phyloP scores from a whole-genome alignment of 148 eudicot species.

The Rhododendron griersonianum region DNA sequence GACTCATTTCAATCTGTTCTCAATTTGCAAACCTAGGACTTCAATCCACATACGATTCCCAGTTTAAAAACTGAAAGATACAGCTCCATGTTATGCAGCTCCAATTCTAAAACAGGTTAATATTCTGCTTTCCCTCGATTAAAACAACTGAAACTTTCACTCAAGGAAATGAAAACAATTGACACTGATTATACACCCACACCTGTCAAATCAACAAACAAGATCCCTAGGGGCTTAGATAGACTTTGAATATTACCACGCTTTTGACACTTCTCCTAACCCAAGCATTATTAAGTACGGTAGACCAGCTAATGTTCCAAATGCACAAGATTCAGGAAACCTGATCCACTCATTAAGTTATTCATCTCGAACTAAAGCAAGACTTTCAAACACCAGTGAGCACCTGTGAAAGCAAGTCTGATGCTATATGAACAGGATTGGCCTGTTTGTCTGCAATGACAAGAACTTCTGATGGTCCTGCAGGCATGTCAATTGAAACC shows the following conservation, averaged over 20 bases:
- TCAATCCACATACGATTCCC: not conserved
- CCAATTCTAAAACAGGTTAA: not conserved
- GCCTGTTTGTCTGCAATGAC: slow-evolving; percentile 94
- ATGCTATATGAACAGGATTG: slow-evolving; percentile 86
- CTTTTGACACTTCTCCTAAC: not conserved
- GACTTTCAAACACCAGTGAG: not conserved
- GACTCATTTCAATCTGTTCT: not conserved
- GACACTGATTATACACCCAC: not conserved
- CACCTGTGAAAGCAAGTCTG: slow-evolving; percentile 98
- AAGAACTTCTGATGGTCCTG: slow-evolving; percentile 98
- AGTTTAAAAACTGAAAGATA: not conserved
- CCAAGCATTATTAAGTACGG: not conserved
- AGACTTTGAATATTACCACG: not conserved
- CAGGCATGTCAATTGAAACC: slow-evolving; percentile 99
- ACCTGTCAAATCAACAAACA: not conserved
- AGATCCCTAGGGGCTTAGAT: not conserved
- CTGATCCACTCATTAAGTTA: slow-evolving; percentile 6
- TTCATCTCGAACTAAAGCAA: slow-evolving; percentile 3
- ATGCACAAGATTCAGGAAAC: not conserved
- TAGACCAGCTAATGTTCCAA: not conserved
- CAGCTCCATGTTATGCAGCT: not conserved
- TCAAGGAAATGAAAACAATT: slow-evolving; percentile 1
- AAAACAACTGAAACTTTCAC: not conserved
- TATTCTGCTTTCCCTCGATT: not conserved
- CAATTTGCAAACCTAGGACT: not conserved